Evolutionary conservation across 2,329 filamentous ascomycete genomes (phyloP).

Genomic region (Cercospora berteroae): DNA sequence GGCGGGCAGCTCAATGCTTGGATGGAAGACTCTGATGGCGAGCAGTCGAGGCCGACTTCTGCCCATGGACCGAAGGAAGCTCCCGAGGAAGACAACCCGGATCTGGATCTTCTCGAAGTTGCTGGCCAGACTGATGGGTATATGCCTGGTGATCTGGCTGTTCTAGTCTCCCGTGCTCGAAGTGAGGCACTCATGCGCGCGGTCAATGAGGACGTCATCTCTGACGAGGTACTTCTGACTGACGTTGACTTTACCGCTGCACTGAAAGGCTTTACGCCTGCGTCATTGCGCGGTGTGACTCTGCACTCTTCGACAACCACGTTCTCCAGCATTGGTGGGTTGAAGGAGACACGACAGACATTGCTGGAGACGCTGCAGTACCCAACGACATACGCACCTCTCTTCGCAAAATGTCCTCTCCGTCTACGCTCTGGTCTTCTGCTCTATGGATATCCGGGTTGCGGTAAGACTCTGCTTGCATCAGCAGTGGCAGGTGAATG

Average conservation of each 20-base stretch:
- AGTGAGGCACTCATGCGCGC: constrained; percentile 90
- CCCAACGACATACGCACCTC: constrained; percentile 94
- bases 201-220: constrained; percentile 50
- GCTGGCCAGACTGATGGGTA: constrained; percentile 95
- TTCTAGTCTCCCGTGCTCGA: constrained; percentile 81
- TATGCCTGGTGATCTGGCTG: constrained; percentile 89
- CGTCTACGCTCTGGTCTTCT: constrained; percentile 90
- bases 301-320: constrained; percentile 89
- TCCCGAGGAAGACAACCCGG: constrained; percentile 59
- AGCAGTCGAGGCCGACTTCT: constrained; percentile 46
- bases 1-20: constrained; percentile 47
- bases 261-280: constrained; percentile 88
- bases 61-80: constrained; percentile 46
- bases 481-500: constrained; percentile 97
- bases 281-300: constrained; percentile 89
- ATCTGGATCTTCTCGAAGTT: constrained; percentile 87
- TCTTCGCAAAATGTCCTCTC: constrained; percentile 92
- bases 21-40: constrained; percentile 68
- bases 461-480: constrained; percentile 92
- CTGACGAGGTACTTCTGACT: constrained; percentile 61
- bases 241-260: constrained; percentile 79
- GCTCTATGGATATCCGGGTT: constrained; percentile 92
- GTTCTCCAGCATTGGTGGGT: constrained; percentile 86
- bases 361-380: constrained; percentile 94
- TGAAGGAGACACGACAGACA: constrained; percentile 82